Evolutionary conservation across 2,329 filamentous ascomycete species (phyloP).

Genomic region (Phialophora macrospora): DNA sequence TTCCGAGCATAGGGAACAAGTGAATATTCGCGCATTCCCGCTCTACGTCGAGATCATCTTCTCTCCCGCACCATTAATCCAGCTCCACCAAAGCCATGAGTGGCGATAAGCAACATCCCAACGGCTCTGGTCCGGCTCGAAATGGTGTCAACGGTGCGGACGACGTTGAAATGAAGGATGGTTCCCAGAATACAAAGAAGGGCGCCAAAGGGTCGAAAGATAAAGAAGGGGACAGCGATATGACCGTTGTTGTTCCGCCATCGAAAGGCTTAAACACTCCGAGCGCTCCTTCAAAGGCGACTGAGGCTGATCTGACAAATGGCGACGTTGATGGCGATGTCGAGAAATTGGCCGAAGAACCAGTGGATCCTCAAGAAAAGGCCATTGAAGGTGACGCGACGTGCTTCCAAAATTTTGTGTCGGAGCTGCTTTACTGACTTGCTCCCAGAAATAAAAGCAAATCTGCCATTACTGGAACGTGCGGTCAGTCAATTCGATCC

Average conservation of each 20-base stretch:
- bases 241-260: conserved; percentile 79
- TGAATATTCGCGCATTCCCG: neutral
- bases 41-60: neutral
- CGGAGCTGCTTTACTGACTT: conserved; percentile 13
- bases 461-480: conserved; percentile 87
- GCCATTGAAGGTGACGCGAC: conserved; percentile 52
- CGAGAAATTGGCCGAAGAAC: conserved; percentile 49
- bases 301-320: conserved; percentile 76
- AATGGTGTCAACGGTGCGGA: conserved; percentile 69
- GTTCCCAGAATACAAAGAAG: conserved; percentile 58
- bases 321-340: conserved; percentile 51
- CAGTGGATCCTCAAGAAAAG: conserved; percentile 55
- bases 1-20: neutral
- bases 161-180: conserved; percentile 74
- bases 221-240: conserved; percentile 75
- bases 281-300: conserved; percentile 61
- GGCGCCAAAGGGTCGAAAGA: conserved; percentile 65
- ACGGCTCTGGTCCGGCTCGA: conserved; percentile 71
- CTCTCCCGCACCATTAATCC: neutral
- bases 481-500: conserved; percentile 92
- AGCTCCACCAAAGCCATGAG: conserved; percentile 59
- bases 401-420: neutral
- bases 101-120: conserved; percentile 69
- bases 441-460: conserved; percentile 83
- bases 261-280: conserved; percentile 68